phyloP scores from a whole-genome alignment of 2,329 filamentous ascomycete species.

The Magnaporthiopsis poae region DNA sequence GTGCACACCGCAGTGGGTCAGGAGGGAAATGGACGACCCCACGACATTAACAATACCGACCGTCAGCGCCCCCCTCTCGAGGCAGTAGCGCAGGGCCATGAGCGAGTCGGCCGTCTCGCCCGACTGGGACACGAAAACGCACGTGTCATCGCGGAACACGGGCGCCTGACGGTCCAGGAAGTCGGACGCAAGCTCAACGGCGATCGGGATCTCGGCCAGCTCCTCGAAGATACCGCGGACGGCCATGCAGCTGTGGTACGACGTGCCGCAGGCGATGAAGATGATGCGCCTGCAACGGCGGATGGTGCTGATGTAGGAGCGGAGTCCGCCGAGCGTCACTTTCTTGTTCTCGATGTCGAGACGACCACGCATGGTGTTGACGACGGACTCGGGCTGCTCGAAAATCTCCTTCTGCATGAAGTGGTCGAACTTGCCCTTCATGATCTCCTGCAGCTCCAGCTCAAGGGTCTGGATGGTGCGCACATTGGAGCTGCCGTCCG shows the following conservation, averaged over 20 bases:
- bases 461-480: constrained; percentile 97
- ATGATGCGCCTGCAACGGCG: constrained; percentile 94
- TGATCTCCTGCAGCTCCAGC: constrained; percentile 98
- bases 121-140: constrained; percentile 96
- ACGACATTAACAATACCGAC: constrained; percentile 98
- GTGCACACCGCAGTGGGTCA: constrained; percentile 99
- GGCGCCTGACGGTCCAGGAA: constrained; percentile 94
- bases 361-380: constrained; percentile 99
- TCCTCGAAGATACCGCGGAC: constrained; percentile 97
- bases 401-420: constrained; percentile 99
- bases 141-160: constrained; percentile 98
- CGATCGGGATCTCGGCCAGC: constrained; percentile 92
- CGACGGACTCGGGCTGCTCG: constrained; percentile 96
- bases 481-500: constrained; percentile 91
- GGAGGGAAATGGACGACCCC: constrained; percentile 90
- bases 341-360: constrained; percentile 87
- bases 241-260: constrained; percentile 98
- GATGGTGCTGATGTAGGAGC: constrained; percentile 93
- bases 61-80: constrained; percentile 92
- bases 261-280: constrained; percentile 97
- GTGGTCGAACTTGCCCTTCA: constrained; percentile 99
- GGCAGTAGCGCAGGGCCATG: constrained; percentile 92
- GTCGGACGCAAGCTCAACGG: constrained; percentile 92
- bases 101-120: constrained; percentile 97
- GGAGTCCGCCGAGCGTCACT: constrained; percentile 88